Conservation (phyloP, 495 filamentous ascomycete species). For the Aspergillus indologenus region DNA sequence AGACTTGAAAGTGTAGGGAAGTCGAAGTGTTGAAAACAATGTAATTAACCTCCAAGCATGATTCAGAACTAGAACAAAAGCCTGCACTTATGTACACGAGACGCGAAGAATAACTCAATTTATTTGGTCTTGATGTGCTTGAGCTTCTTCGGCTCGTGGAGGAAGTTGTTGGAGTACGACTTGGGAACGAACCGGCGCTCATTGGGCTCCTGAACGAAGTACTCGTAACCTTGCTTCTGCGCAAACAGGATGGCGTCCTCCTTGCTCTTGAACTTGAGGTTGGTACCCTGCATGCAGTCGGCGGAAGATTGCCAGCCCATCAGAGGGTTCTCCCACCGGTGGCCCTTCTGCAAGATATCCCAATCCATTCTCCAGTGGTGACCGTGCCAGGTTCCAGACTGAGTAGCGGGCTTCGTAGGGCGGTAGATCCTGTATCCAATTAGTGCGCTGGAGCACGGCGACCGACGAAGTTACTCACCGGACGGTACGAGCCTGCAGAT, state of each 20-base stretch:
- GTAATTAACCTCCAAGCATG: conserved; percentile 9
- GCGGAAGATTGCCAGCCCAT: conserved; percentile 98
- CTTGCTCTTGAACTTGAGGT: conserved; percentile 86
- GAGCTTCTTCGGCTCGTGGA: conserved; percentile 77
- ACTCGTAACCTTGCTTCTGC: conserved; percentile 98
- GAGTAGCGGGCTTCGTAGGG: conserved; percentile 86
- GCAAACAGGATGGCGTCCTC: conserved; percentile 94
- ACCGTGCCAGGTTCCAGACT: conserved; percentile 80
- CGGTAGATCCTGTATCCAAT: conserved; percentile 71
- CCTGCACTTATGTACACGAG: conserved; percentile 44
- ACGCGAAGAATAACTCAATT: conserved; percentile 26
- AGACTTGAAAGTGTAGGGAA: neutral
- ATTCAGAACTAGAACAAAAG: conserved; percentile 18
- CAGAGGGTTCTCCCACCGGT: conserved; percentile 96
- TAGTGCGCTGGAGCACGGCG: conserved; percentile 15
- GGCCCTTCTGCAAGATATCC: conserved; percentile 82
- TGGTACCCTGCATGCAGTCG: conserved; percentile 88
- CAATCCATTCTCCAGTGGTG: conserved; percentile 98
- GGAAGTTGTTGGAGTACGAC: conserved; percentile 95
- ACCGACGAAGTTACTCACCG: conserved; percentile 54
- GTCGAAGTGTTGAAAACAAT: conserved; percentile 1
- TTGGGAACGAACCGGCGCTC: conserved; percentile 81
- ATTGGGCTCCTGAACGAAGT: conserved; percentile 97
- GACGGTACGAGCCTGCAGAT: conserved; percentile 89
- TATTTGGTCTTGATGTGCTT: conserved; percentile 94